These are phyloP conservation scores for Didymella pinodella DNA, from an alignment of 2,329 filamentous ascomycete species.

Conservation along the genomic window DNA sequence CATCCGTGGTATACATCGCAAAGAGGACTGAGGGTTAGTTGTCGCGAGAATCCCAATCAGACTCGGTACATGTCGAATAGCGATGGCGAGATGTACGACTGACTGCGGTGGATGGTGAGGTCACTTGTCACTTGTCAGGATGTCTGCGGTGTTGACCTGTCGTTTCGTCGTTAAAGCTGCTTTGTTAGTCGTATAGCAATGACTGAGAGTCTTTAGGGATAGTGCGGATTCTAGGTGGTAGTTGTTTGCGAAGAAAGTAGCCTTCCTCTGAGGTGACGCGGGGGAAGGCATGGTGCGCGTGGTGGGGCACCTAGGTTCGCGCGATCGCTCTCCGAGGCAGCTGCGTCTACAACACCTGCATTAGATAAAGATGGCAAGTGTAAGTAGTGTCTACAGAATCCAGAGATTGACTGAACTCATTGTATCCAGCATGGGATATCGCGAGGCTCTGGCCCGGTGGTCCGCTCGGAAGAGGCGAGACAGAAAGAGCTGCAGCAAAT, in stretches of 20 bases:
- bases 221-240: slow-evolving; percentile 23
- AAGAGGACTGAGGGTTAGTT: slow-evolving; percentile 12
- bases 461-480: slow-evolving; percentile 72
- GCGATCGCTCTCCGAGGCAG: slow-evolving; percentile 29
- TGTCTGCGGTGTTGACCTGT: slow-evolving; percentile 23
- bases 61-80: slow-evolving; percentile 38
- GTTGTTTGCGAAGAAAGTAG: slow-evolving; percentile 22
- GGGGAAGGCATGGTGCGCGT: slow-evolving; percentile 39
- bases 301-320: slow-evolving; percentile 41
- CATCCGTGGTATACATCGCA: slow-evolving; percentile 38
- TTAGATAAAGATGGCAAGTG: slow-evolving; percentile 51
- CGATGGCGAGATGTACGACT: slow-evolving; percentile 24
- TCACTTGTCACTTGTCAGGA: neutral
- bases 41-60: neutral
- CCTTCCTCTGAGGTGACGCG: slow-evolving; percentile 29
- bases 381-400: slow-evolving; percentile 32
- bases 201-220: slow-evolving; percentile 32
- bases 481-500: slow-evolving; percentile 79
- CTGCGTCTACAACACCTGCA: slow-evolving; percentile 20
- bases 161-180: slow-evolving; percentile 40
- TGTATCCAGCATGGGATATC: slow-evolving; percentile 80
- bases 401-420: slow-evolving; percentile 25
- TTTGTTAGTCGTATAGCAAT: slow-evolving; percentile 45
- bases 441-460: slow-evolving; percentile 63
- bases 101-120: slow-evolving; percentile 5